phyloP scores from a whole-genome alignment of 2,329 filamentous ascomycete species.

The Thielaviopsis ethacetica region DNA sequence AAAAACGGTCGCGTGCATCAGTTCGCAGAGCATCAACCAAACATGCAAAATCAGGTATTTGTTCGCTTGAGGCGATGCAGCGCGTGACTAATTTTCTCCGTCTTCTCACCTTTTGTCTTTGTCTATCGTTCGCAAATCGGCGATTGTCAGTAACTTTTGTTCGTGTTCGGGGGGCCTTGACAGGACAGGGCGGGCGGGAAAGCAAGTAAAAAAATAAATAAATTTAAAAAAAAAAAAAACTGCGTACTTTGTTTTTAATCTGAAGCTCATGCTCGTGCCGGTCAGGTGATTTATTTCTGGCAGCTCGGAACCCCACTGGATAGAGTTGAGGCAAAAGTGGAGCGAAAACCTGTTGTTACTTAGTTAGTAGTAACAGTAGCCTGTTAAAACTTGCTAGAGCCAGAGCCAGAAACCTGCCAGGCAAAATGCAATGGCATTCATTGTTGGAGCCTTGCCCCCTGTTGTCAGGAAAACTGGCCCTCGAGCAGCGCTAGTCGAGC shows the following conservation, averaged over 20 bases:
- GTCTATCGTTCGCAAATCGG: background rate
- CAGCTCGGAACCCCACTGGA: background rate
- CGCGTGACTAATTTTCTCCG: background rate
- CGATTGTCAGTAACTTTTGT: background rate
- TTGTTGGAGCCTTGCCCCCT: too few species aligned
- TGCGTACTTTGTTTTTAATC: background rate
- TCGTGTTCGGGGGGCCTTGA: background rate
- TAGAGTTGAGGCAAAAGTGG: background rate
- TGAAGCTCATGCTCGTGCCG: background rate
- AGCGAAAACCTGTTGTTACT: background rate
- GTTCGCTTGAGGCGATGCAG: background rate
- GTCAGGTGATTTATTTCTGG: background rate
- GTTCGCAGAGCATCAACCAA: background rate
- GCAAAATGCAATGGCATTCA: too few species aligned
- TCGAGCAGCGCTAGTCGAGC: background rate
- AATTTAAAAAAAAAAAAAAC: too few species aligned
- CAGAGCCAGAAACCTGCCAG: too few species aligned
- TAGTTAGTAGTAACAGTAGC: too few species aligned
- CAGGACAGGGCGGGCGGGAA: background rate
- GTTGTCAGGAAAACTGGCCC: background rate
- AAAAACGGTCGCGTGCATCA: too few species aligned
- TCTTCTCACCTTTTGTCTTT: background rate
- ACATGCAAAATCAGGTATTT: background rate
- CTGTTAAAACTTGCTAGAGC: too few species aligned
- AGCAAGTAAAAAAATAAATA: background rate